A percentile compares a stretch with the other conserved stretches of the same genome.
phyloP scores from a whole-genome alignment of 495 filamentous ascomycete species.

The Friedmanniomyces simplex region DNA sequence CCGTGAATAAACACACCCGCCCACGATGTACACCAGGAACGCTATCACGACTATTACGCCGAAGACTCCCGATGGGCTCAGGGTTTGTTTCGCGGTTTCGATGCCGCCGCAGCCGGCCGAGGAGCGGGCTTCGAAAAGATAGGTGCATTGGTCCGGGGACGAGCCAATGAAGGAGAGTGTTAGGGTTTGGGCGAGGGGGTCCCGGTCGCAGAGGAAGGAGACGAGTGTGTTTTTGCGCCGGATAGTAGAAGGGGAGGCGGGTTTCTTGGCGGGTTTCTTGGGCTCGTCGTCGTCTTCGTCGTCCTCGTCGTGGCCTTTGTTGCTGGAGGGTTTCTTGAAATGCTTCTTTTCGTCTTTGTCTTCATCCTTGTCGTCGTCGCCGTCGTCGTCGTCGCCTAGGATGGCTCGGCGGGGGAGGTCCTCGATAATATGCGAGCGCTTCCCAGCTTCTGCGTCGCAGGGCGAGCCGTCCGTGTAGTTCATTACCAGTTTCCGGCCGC shows the following conservation, averaged over 20 bases:
- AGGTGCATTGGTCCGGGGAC: slow-evolving; percentile 80
- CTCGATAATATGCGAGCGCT: background rate
- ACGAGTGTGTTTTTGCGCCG: slow-evolving; percentile 78
- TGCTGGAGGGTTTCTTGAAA: slow-evolving; percentile 23
- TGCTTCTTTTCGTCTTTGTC: slow-evolving; percentile 31
- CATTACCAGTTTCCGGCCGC: slow-evolving; percentile 82
- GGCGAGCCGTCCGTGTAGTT: slow-evolving; percentile 88
- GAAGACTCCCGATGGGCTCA: slow-evolving; percentile 83
- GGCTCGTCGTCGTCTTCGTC: slow-evolving; percentile 32
- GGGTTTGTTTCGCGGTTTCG: slow-evolving; percentile 47
- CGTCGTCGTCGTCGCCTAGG: slow-evolving; percentile 31
- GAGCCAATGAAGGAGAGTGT: slow-evolving; percentile 72
- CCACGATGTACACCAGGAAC: slow-evolving; percentile 76
- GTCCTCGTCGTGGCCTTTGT: slow-evolving; percentile 1
- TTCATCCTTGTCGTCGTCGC: slow-evolving; percentile 32
- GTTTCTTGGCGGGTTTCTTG: slow-evolving; percentile 22
- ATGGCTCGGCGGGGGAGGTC: slow-evolving; percentile 11
- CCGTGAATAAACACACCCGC: slow-evolving; percentile 89
- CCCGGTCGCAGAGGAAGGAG: slow-evolving; percentile 85
- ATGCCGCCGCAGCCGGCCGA: slow-evolving; percentile 70
- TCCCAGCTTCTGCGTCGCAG: slow-evolving; percentile 39
- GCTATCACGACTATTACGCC: slow-evolving; percentile 77
- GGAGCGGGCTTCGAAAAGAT: slow-evolving; percentile 92
- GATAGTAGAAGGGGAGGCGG: slow-evolving; percentile 25
- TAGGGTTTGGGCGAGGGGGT: slow-evolving; percentile 49